Evolutionary conservation across 2,329 filamentous ascomycete species (phyloP), one percentile per base, ranked within the genome.

Genomic region (Calonectria pauciramosa): DNA sequence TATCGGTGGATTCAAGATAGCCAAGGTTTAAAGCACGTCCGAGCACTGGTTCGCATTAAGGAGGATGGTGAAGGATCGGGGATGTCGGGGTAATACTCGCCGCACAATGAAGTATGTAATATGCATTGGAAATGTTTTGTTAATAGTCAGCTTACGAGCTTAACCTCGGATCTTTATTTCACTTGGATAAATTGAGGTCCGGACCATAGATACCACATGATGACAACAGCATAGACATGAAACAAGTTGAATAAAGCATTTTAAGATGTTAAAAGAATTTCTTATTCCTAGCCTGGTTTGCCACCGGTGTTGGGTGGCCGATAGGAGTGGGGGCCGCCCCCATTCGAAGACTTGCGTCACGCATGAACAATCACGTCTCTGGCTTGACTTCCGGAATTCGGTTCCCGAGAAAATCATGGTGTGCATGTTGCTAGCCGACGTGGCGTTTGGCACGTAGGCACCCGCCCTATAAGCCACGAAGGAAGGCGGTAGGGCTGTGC

Each of bases 1-100:
- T 30, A 85, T 85, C 59, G 84, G 80, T 11, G 86, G 86, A 5
- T 80, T 85, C 54, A 84, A 80, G 70, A 1, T 81, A 51, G 77
- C 73, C 41, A 86, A 86, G 74, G 78, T 87, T 20, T 86, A 75
- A 75, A 80, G 26, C 20, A 51, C 20, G 8, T 26, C 20, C 9
- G 30, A 6, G 13, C 6, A 23, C 28, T 34, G 16, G 38, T 20
- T 16, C 13, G 38, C 36, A 60, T 13, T 14, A 47, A 68, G 32
- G 51, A 41, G 23, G 34, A 49, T n/a, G 23, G 16, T 20, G 56
- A 16, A 41, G n/a, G 56, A 26, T 60, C n/a, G 52, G 52, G 52
- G 9, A 38, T 63, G 32, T 44, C 14, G 38, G 36, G 56, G 56
- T 59, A 47, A 73, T 69, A 30, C 36, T 49, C 23, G 41, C 18